Evolutionary conservation across 176 grass and related monocot genomes (phyloP).

Genomic region (Eragrostis curvula): DNA sequence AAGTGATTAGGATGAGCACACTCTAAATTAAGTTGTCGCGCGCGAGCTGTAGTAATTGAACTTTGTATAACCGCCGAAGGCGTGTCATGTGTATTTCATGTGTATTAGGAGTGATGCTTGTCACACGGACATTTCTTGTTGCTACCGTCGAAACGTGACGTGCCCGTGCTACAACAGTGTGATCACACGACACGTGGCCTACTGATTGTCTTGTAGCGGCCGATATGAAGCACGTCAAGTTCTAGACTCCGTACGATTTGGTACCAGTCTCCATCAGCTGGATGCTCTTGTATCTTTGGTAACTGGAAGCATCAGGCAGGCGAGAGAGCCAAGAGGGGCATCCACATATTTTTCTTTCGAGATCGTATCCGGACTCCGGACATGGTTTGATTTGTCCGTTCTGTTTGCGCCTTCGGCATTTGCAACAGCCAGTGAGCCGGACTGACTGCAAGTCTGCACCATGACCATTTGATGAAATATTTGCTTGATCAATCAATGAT

Average conservation of each 20-base stretch:
- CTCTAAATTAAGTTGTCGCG: too few species aligned
- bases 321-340: neutral
- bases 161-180: neutral
- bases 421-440: neutral
- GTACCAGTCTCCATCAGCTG: neutral
- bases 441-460: too few species aligned
- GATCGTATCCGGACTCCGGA: neutral
- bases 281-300: constrained; percentile 18
- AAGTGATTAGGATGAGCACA: too few species aligned
- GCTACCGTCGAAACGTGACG: neutral
- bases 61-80: too few species aligned
- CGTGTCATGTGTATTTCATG: too few species aligned
- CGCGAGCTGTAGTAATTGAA: too few species aligned
- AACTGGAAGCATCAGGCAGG: neutral
- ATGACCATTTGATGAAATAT: neutral
- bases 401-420: neutral
- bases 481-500: neutral
- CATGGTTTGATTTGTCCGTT: neutral
- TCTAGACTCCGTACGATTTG: neutral
- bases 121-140: neutral
- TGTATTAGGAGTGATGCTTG: too few species aligned
- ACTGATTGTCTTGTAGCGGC: too few species aligned
- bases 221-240: constrained; percentile 2
- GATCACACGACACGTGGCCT: neutral
- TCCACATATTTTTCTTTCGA: neutral